Evolutionary conservation across 2,329 filamentous ascomycete genomes (phyloP).

Genomic region (Pestalotiopsis sp.): DNA sequence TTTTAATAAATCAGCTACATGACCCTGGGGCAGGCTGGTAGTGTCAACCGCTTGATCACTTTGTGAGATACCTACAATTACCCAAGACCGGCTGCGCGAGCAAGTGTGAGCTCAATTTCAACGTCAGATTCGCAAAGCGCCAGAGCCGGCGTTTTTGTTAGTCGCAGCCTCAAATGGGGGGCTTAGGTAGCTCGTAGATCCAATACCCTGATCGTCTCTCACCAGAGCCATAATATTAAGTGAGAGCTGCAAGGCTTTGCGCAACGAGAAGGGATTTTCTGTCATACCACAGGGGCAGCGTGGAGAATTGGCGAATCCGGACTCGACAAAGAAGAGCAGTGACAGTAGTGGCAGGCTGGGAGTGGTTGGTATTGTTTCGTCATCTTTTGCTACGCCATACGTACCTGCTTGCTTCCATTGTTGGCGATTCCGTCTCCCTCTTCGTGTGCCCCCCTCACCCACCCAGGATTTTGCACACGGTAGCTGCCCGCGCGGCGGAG

Average conservation of each 20-base stretch:
- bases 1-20: neutral
- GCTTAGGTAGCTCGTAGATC: too few species aligned
- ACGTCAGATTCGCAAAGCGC: neutral
- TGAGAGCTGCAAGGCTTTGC: neutral
- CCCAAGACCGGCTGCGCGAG: neutral
- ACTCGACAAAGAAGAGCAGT: neutral
- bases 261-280: neutral
- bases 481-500: neutral
- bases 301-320: neutral
- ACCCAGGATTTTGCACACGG: neutral
- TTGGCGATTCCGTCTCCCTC: neutral
- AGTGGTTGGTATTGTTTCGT: neutral
- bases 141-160: neutral
- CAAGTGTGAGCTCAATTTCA: slow-evolving; percentile 4
- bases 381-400: neutral
- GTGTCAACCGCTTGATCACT: neutral
- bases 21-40: neutral
- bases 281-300: neutral
- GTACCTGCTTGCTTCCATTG: neutral
- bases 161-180: neutral
- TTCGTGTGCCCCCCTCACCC: neutral
- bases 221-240: neutral
- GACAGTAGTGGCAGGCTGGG: neutral
- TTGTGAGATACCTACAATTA: neutral
- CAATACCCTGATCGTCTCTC: neutral